Base-by-base conservation (phyloP, 805 yeast genomes). In the Cyberlindnera misumaiensis region DNA sequence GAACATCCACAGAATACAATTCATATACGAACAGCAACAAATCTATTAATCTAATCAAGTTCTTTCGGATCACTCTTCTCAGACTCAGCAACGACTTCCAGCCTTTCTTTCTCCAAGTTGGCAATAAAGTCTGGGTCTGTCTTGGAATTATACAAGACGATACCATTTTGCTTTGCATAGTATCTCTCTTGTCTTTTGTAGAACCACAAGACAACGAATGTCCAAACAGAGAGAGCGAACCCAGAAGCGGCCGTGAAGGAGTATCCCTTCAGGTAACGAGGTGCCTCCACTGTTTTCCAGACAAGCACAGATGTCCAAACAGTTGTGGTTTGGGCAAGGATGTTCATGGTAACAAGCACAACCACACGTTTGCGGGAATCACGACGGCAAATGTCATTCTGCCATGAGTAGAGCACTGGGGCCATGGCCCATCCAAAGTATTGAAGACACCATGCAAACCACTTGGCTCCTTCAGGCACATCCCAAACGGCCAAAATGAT, bases 371-470 rank as follows among this genome's bases (percentile, higher is more conserved):
- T 67, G 44, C 73, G 70, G 5, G 72, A 67, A 44, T 75, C 77
- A 36, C 69, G 65, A 34, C 82, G 64, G 39, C 75, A 68, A 27
- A 75, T 73, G 54, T 75, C 81, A 45, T 72, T 72, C 40, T 68
- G 69, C 79, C 80, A 76, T n/a, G 75, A 64, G 51, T 75, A 77
- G 14, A 73, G 53, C 1, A 72, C 75, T 0, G 81, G 76, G 1
- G 80, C 78, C 70, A 68, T 70, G 10, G 81, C 76, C 75, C 78
- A 72, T 14, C 44, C 41, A 11, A 38, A 14, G 17, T 40, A 45
- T 7, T 32, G 31, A 11, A 43, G 14, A 29, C 28, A 34, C 34
- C 37, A 74, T 2, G 72, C 79, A 58, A 70, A 70, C 78, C 79
- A 73, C 55, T 74, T 72, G 14, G 77, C 76, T 14, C 64, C 45